Base-by-base conservation (phyloP, 257 asterid species). In the Nicotiana attenuata region DNA sequence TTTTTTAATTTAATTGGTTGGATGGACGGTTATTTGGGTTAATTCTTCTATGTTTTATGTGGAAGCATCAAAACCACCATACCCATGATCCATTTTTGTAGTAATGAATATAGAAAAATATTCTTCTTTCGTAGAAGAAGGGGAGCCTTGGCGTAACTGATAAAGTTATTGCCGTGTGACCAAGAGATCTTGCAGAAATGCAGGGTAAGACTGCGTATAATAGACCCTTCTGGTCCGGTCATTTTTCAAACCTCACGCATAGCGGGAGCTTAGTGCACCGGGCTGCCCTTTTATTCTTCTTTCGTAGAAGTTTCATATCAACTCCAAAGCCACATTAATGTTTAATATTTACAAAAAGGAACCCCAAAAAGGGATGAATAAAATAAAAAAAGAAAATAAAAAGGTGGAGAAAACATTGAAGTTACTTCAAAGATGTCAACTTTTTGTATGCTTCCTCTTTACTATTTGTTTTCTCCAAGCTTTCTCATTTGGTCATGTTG, bases 361-460 rank as follows among this genome's bases (percentile, higher is more conserved):
- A 24, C 33, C 35, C 57, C 7, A 45, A 47, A 50, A 73, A 24
- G 63, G 41, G 16, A 50, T 73, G 16, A 73, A 73, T 73, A 35
- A 20, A 57, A 33, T 73, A 73, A 33, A 73, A 73, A 50, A 14
- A 0, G 7, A 13, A 15, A 52, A 52, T 38, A 41, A 52, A 50
- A 47, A 50, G 63, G 2, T 24, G 63, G 41, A 73, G 61, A 73
- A 73, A 24, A 73, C 79, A 73, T 73, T 73, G 63, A 73, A 73
- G 79, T 20, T 73, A 73, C 79, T 73, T 38, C 79, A 73, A 73
- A 22, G 79, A 24, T 73, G 41, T 73, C 52, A 60, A 50, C 79
- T 73, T 73, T 73, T 19, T 73, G 79, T 73, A 73, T 73, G 79
- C 79, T 73, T 73, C 63, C 79, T 24, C 79, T 73, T 73, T 73